Base-by-base conservation (phyloP, 2,329 filamentous ascomycete species). In the Beauveria bassiana region DNA sequence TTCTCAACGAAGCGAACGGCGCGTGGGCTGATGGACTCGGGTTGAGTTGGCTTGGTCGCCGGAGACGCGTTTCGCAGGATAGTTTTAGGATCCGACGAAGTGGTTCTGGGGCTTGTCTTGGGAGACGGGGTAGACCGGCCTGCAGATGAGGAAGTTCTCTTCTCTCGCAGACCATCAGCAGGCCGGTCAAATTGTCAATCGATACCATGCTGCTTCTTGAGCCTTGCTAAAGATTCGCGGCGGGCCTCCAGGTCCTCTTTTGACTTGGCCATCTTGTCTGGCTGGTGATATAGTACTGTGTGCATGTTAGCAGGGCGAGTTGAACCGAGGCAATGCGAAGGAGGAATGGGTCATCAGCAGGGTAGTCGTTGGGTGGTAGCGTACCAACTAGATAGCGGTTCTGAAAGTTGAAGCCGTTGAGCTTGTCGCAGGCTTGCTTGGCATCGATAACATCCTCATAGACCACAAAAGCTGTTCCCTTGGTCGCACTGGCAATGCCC, bases 341-440 rank as follows among this genome's bases (percentile, higher is more conserved):
- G 53, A 18, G 18, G 45, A 26, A 43, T 51, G 14, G 53, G 43
- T 49, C 26, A 61, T 34, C 16, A 16, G 24, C 40, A 26, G 18
- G 20, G 24, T 3, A 22, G 22, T 43, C 18, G 34, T 26, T 20
- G 20, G 50, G 49, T 7, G 14, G 22, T 20, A 31, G 86, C 91
- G 65, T 85, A 96, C 91, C 92, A 72, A 99, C 95, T 70, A 99
- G 90, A 79, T 99, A 99, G 75, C 95, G 90, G 80, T 93, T 96
- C 82, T 99, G 95, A 78, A 99, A 99, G 82, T 99, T 99, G 87
- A 96, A 99, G 75, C 95, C 95, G 82, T 99, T 99, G 76, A 99
- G 84, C 82, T 98, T 97, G 82, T 99, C 95, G 83, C 95, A 98
- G 73, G 95, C 95, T 79, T 92, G 88, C 81, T 99, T 99, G 68